Evolutionary conservation across 2,329 filamentous ascomycete species (phyloP).

Genomic region (Neofusicoccum kwambonambiense): DNA sequence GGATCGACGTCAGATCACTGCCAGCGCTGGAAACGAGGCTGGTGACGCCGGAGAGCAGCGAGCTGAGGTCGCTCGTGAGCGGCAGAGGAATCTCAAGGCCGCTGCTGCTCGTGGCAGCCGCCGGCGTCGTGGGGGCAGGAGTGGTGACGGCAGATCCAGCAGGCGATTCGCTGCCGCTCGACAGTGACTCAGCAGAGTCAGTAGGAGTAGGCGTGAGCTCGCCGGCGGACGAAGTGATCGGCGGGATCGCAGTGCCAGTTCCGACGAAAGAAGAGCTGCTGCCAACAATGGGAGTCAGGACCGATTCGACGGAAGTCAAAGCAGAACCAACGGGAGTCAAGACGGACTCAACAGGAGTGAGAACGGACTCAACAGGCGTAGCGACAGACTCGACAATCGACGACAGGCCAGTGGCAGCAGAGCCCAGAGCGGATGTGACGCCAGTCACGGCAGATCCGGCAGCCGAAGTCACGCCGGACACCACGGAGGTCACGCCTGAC

Average conservation of each 20-base stretch:
- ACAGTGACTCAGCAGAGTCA: not conserved
- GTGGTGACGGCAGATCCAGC: not conserved
- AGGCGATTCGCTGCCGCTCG: not conserved
- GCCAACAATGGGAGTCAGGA: constrained; percentile 1
- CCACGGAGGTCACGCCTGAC: constrained; percentile 8
- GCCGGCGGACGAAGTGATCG: not conserved
- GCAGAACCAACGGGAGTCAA: not conserved
- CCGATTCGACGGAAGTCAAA: not conserved
- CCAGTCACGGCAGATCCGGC: not conserved
- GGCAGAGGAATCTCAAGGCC: constrained; percentile 10
- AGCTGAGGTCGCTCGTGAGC: constrained; percentile 12
- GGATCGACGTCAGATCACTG: not conserved
- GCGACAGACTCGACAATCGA: not conserved
- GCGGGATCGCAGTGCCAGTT: not conserved
- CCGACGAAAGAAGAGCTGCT: not conserved
- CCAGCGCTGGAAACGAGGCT: constrained; percentile 10
- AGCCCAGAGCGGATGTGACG: not conserved
- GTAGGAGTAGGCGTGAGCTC: not conserved
- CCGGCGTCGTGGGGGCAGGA: not conserved
- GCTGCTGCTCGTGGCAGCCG: not conserved
- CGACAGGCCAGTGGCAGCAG: not conserved
- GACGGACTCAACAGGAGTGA: constrained; percentile 1
- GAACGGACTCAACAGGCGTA: not conserved
- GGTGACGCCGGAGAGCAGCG: constrained; percentile 8
- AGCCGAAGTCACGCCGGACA: constrained; percentile 4